These are phyloP conservation scores for Fusarium floridanum DNA, from an alignment of 2,329 filamentous ascomycete species.

Conservation along the genomic window DNA sequence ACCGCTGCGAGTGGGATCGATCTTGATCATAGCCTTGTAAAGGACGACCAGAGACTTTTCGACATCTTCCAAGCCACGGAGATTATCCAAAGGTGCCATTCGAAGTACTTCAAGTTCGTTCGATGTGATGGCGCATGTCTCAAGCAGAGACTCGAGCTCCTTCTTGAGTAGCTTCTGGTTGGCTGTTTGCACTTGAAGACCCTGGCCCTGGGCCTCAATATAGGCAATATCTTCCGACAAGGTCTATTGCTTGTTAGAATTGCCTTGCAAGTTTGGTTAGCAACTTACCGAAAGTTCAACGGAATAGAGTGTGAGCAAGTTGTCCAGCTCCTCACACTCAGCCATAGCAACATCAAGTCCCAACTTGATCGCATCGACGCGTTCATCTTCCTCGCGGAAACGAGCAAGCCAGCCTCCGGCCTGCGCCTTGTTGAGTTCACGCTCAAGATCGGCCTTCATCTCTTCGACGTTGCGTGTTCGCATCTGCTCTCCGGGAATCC, in stretches of 20 bases:
- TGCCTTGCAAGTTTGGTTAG: background rate
- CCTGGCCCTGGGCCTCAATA: slow-evolving; percentile 97
- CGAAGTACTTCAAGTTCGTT: slow-evolving; percentile 80
- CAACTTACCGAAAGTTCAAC: slow-evolving; percentile 87
- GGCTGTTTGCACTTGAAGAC: slow-evolving; percentile 94
- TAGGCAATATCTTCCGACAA: slow-evolving; percentile 96
- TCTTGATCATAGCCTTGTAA: slow-evolving; percentile 93
- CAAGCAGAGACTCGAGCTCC: slow-evolving; percentile 88
- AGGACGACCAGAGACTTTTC: slow-evolving; percentile 83
- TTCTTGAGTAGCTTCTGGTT: slow-evolving; percentile 95
- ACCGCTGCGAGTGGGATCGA: slow-evolving; percentile 82
- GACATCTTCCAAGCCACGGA: slow-evolving; percentile 79
- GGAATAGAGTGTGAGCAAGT: slow-evolving; percentile 91
- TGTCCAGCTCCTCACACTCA: slow-evolving; percentile 97
- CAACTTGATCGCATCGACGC: slow-evolving; percentile 86
- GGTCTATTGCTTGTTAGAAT: slow-evolving; percentile 67
- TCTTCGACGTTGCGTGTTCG: slow-evolving; percentile 82
- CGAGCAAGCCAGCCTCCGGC: slow-evolving; percentile 93
- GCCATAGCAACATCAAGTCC: slow-evolving; percentile 91
- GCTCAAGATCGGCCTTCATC: slow-evolving; percentile 84
- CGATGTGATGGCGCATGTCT: slow-evolving; percentile 89
- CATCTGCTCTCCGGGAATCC: slow-evolving; percentile 82
- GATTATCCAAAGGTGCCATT: slow-evolving; percentile 78
- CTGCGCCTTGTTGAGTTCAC: slow-evolving; percentile 90
- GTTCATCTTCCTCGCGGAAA: slow-evolving; percentile 87